Evolutionary conservation across 1,284 basidiomycete genomes (phyloP), one percentile per base, ranked within the genome.

Genomic region (Microbotryum intermedium): DNA sequence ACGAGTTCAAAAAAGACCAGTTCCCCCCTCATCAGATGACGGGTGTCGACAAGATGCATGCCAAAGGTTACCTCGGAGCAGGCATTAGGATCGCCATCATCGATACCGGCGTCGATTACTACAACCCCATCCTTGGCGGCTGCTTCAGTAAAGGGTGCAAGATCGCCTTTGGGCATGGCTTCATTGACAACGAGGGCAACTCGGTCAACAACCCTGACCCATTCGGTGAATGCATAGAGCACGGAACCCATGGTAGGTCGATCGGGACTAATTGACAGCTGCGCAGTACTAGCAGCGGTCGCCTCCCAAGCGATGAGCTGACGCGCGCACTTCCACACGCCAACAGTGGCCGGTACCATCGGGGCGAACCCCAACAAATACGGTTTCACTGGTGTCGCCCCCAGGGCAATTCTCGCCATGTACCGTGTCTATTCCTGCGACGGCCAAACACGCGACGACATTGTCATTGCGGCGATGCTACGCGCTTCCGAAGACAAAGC

Each of bases 81-180:
- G 66, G 66, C 8, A 42, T 63, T 52, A 65, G 61, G 26, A 48
- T 48, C 43, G 57, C 46, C 4, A 71, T 72, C 11, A 26, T 62
- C 20, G 61, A 64, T 46, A 50, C 49, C 9, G 74, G 74, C 28
- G 75, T 80, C 59, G 66, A 67, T 44, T 67, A 65, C 52, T 59
- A 47, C 11, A 62, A 65, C 42, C 82, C 83, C 7, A 74, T 76
- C 20, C 81, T 88, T 56, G 85, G 82, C 44, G 82, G 80, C 13
- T 83, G 78, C 39, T 80, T 85, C 64, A 84, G 84, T 7, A 73
- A 79, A 2, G 82, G 81, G n/a, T 78, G 80, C 72, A 85, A 85
- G 71, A 76, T 84, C 59, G 76, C 79, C 50, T 81, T 81, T 29
- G 83, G 82, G 1, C 80, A 76, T 64, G 83, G 81, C 65, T 77